phyloP scores from a whole-genome alignment of 78 protist genomes.

The Cavenderia fasciculata region DNA sequence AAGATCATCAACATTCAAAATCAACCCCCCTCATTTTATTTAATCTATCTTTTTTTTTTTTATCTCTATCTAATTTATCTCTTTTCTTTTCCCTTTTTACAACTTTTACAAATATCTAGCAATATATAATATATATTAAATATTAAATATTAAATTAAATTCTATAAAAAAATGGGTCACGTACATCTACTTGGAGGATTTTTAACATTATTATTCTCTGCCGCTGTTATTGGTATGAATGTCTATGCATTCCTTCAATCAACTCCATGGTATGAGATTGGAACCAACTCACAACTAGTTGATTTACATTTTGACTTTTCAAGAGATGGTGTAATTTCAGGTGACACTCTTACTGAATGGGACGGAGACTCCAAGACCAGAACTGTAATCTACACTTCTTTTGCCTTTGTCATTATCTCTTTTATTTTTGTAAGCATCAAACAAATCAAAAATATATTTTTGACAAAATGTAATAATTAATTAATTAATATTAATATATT shows the following conservation, averaged over 20 bases:
- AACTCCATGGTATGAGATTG: constrained; percentile 37
- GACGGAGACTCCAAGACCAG: constrained; percentile 17
- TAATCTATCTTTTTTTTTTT: too few relatives aligned
- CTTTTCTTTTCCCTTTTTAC: too few relatives aligned
- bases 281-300: background rate
- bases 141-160: too few relatives aligned
- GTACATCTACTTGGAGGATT: constrained; percentile 1
- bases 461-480: background rate
- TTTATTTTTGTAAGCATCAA: constrained; percentile 55
- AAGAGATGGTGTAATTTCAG: background rate
- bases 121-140: too few relatives aligned
- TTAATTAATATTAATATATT: background rate
- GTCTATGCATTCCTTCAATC: constrained; percentile 13
- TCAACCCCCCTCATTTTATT: too few relatives aligned
- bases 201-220: constrained; percentile 4
- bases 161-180: constrained; percentile 1
- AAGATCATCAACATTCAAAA: too few relatives aligned
- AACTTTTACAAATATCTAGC: too few relatives aligned
- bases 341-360: background rate
- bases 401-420: constrained; percentile 28
- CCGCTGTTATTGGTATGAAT: constrained; percentile 32
- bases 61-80: too few relatives aligned
- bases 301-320: background rate
- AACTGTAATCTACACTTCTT: background rate
- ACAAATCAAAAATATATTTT: background rate